Evolutionary conservation across 352 stramenopile genomes (phyloP).

Genomic region (Phytophthora pluvialis): DNA sequence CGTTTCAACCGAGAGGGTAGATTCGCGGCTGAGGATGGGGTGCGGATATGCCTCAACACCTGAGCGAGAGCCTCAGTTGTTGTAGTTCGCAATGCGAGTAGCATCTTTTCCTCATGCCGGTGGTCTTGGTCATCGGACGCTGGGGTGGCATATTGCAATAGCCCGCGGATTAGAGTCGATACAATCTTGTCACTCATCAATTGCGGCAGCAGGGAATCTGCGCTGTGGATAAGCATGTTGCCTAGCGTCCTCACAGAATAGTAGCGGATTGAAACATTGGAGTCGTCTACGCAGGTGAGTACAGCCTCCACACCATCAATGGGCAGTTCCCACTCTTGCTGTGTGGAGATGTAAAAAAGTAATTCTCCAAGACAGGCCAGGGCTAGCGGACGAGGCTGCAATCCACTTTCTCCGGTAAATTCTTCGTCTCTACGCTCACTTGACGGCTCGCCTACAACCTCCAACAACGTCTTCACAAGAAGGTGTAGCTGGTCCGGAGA

Average conservation of each 20-base stretch:
- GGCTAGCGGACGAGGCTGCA: constrained; percentile 38
- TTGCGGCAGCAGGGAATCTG: constrained; percentile 33
- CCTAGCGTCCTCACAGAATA: constrained; percentile 63
- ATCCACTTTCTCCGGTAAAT: not conserved
- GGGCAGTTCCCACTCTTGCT: constrained; percentile 52
- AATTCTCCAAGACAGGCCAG: constrained; percentile 73
- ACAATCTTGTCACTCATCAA: constrained; percentile 58
- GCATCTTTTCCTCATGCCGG: constrained; percentile 7
- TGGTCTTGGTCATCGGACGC: constrained; percentile 6
- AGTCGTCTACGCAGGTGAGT: constrained; percentile 45
- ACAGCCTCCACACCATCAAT: constrained; percentile 40
- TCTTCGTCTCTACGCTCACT: not conserved
- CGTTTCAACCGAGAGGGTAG: constrained; percentile 38
- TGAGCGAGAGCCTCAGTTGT: constrained; percentile 60
- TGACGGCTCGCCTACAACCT: constrained; percentile 15
- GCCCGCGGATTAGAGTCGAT: constrained; percentile 34
- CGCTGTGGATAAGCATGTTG: constrained; percentile 70
- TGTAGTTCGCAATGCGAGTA: constrained; percentile 42
- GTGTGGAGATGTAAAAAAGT: constrained; percentile 76
- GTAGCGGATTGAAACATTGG: constrained; percentile 50
- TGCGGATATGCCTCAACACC: constrained; percentile 55
- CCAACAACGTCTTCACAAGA: constrained; percentile 48
- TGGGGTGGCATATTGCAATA: constrained; percentile 28
- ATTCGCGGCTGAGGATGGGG: constrained; percentile 25
- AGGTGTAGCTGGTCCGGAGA: constrained; percentile 60